These are phyloP conservation scores for Tremellales sp. DNA, from an alignment of 1,284 basidiomycete species.

Conservation along the genomic window DNA sequence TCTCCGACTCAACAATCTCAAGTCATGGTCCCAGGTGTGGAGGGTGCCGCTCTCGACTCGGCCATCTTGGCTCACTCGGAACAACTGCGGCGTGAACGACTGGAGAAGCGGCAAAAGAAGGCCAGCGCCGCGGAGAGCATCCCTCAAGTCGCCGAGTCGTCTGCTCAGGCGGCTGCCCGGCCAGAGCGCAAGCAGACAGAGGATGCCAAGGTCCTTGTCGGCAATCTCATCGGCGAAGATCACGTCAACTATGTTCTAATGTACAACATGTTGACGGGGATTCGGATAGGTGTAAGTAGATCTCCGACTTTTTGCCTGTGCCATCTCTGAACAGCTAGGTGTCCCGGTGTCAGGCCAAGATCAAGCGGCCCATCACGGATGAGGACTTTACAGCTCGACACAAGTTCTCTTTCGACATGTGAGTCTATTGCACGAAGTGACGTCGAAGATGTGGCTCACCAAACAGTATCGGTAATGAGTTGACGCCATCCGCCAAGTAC, in stretches of 20 bases:
- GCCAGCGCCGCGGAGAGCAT: constrained; percentile 57
- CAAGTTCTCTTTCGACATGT: constrained; percentile 98
- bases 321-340: constrained; percentile 58
- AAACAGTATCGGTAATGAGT: constrained; percentile 82
- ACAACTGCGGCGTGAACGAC: constrained; percentile 61
- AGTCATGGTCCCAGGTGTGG: constrained; percentile 35
- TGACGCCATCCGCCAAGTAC: constrained; percentile 87
- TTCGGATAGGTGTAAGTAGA: constrained; percentile 77
- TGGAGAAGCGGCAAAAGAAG: constrained; percentile 57
- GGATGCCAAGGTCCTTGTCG: constrained; percentile 66
- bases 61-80: constrained; percentile 81
- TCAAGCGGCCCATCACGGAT: constrained; percentile 73
- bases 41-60: constrained; percentile 49
- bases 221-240: constrained; percentile 92
- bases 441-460: constrained; percentile 1
- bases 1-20: constrained; percentile 6
- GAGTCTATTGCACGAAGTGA: no score
- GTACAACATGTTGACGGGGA: constrained; percentile 99
- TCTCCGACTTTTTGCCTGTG: not conserved
- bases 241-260: constrained; percentile 98
- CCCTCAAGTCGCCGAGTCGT: constrained; percentile 19
- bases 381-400: constrained; percentile 87
- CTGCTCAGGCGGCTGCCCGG: constrained; percentile 36
- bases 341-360: constrained; percentile 93
- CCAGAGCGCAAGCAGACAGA: constrained; percentile 9